Evolutionary conservation across 768 basidiomycete genomes (phyloP).

Genomic region (Filobasidium wieringae): DNA sequence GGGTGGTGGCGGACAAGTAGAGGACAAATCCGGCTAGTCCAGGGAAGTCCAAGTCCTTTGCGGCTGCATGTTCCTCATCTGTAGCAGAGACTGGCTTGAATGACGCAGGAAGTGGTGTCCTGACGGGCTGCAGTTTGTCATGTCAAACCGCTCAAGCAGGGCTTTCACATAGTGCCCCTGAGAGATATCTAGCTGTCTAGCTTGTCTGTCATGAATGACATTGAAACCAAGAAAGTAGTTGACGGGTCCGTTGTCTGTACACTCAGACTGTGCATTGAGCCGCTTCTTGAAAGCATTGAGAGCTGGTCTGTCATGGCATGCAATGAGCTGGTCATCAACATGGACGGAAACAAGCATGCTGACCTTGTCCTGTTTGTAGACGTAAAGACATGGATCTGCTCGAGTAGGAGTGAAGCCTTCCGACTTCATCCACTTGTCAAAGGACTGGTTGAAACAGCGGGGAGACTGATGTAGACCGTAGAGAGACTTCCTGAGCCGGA

Average conservation of each 20-base stretch:
- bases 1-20: slow-evolving; percentile 1
- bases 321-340: slow-evolving; percentile 19
- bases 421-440: background rate
- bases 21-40: background rate
- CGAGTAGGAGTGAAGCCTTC: background rate
- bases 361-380: background rate
- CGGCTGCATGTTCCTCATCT: slow-evolving; percentile 4
- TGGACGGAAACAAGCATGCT: slow-evolving; percentile 11
- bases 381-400: slow-evolving; percentile 13
- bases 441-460: background rate
- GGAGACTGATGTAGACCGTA: slow-evolving; percentile 5
- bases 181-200: slow-evolving; percentile 5
- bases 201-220: slow-evolving; percentile 8
- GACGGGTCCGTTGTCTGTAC: background rate
- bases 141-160: slow-evolving; percentile 3
- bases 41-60: too few relatives aligned
- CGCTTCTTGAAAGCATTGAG: background rate
- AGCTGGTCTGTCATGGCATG: background rate
- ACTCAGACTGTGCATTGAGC: slow-evolving; percentile 4
- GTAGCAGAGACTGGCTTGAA: slow-evolving; percentile 11
- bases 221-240: slow-evolving; percentile 5
- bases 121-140: background rate
- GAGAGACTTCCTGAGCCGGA: background rate
- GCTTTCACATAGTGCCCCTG: slow-evolving; percentile 13
- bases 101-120: slow-evolving; percentile 9